A percentile compares a stretch with the other conserved stretches of the same genome.
Conservation (phyloP, 1,139 yeast species). For the Geotrichum reessii region DNA sequence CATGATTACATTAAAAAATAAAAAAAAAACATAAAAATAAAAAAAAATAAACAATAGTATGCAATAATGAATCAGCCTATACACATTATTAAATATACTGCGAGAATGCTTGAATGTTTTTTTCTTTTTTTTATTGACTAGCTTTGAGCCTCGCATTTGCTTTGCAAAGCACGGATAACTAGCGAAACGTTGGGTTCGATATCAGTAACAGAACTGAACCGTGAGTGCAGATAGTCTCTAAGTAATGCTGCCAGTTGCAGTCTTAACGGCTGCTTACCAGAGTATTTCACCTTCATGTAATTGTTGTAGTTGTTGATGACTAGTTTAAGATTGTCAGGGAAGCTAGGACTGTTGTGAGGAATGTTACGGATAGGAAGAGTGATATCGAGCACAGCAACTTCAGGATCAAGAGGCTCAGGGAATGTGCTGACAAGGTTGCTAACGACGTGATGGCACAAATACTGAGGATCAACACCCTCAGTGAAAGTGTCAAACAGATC, state of each 20-base stretch:
- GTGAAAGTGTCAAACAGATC: slow-evolving; percentile 58
- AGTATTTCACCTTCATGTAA: slow-evolving; percentile 37
- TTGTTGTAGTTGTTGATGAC: slow-evolving; percentile 69
- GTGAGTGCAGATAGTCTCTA: slow-evolving; percentile 22
- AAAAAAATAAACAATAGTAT: no score
- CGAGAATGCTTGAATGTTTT: background rate
- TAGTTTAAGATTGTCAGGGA: slow-evolving; percentile 58
- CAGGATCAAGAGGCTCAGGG: slow-evolving; percentile 34
- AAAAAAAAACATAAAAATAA: background rate
- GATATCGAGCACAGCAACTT: slow-evolving; percentile 51
- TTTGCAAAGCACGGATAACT: slow-evolving; percentile 22
- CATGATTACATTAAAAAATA: background rate
- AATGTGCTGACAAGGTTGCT: slow-evolving; percentile 44
- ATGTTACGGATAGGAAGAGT: slow-evolving; percentile 62
- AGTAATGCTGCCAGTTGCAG: slow-evolving; percentile 36
- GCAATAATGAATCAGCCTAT: background rate
- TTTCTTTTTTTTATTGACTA: background rate
- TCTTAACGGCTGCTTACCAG: slow-evolving; percentile 36
- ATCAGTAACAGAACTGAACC: slow-evolving; percentile 20
- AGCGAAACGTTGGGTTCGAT: slow-evolving; percentile 28
- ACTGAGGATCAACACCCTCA: slow-evolving; percentile 56
- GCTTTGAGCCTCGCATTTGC: slow-evolving; percentile 18
- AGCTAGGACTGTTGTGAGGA: slow-evolving; percentile 37
- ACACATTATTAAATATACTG: background rate
- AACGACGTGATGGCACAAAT: slow-evolving; percentile 61